Percentiles rank a stretch among this genome's conserved stretches.
Evolutionary conservation across 2,329 filamentous ascomycete genomes (phyloP).

Genomic region (Phialophora tarda): DNA sequence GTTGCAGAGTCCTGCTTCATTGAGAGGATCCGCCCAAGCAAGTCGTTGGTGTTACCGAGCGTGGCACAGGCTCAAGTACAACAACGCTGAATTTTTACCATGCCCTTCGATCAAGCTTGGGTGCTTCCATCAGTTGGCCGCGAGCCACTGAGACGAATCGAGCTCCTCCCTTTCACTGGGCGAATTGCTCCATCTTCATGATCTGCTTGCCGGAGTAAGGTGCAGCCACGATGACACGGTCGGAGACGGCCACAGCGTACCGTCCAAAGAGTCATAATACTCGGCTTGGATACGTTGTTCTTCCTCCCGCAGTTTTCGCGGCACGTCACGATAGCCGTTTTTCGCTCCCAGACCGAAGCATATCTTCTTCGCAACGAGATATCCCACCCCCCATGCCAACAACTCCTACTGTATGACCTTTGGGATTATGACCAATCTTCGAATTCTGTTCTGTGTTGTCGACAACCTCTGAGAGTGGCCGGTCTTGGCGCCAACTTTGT

Average conservation of each 20-base stretch:
- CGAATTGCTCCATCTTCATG: not conserved
- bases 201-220: slow-evolving; percentile 1
- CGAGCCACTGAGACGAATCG: not conserved
- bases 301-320: not conserved
- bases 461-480: not conserved
- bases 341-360: not conserved
- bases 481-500: not conserved
- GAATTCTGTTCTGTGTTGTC: not conserved
- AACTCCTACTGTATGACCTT: not conserved
- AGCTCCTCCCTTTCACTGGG: not conserved
- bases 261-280: not conserved
- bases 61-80: not conserved
- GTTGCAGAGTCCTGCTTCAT: slow-evolving; percentile 25
- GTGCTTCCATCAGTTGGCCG: slow-evolving; percentile 16
- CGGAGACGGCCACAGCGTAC: not conserved
- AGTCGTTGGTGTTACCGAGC: no score
- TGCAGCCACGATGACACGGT: not conserved
- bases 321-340: not conserved
- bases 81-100: not conserved
- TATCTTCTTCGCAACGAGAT: not conserved
- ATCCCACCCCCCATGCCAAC: not conserved
- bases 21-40: not conserved
- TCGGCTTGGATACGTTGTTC: not conserved
- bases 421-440: not conserved
- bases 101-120: not conserved